These are phyloP conservation scores for Solanum lycopersicoides DNA, from an alignment of 257 asterid genomes.

Conservation along the genomic window DNA sequence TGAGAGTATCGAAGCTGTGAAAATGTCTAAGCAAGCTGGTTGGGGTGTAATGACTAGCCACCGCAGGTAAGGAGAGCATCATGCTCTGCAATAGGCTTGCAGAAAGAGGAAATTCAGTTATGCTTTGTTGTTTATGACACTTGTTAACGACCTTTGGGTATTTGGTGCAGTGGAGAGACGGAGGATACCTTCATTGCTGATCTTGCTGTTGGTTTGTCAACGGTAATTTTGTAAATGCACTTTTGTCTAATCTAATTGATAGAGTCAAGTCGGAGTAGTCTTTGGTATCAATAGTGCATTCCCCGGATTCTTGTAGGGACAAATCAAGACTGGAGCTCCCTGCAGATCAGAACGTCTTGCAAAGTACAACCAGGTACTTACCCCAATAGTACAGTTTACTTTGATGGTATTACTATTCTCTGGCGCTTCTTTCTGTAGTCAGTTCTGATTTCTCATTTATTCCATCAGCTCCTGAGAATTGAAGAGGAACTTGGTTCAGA, in stretches of 20 bases:
- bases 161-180: constrained; percentile 78
- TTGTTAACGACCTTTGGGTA: not conserved
- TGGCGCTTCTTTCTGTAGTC: not conserved
- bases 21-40: constrained; percentile 91
- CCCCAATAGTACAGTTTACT: not conserved
- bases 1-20: constrained; percentile 97
- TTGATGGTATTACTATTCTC: not conserved
- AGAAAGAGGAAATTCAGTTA: not conserved
- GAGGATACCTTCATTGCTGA: constrained; percentile 99
- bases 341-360: constrained; percentile 99
- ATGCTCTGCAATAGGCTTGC: not conserved
- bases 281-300: not conserved
- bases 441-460: not conserved
- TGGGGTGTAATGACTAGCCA: constrained; percentile 99
- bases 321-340: constrained; percentile 98
- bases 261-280: not conserved
- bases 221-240: constrained; percentile 32
- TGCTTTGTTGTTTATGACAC: not conserved
- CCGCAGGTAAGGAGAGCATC: constrained; percentile 49
- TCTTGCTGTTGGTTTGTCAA: constrained; percentile 88
- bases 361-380: constrained; percentile 79
- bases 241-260: not conserved
- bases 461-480: constrained; percentile 70
- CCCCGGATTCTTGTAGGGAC: constrained; percentile 43
- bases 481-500: constrained; percentile 96